phyloP scores from a whole-genome alignment of 2,329 filamentous ascomycete species.

The Penicillium sp. region DNA sequence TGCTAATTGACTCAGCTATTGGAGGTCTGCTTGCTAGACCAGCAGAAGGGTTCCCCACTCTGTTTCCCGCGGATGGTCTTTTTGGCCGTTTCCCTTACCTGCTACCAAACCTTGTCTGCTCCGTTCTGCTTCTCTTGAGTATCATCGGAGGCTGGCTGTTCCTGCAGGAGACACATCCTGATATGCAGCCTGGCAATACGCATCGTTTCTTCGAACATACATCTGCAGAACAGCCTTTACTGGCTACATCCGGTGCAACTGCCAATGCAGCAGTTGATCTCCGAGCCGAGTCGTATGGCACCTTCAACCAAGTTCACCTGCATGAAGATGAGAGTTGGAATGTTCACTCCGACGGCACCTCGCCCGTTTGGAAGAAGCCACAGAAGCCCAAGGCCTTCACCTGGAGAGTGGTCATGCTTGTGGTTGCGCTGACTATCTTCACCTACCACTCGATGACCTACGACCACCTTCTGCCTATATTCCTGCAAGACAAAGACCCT shows the following conservation, averaged over 20 bases:
- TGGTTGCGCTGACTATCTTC: conserved; percentile 84
- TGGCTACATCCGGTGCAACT: conserved; percentile 74
- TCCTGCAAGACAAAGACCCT: conserved; percentile 73
- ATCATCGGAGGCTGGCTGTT: conserved; percentile 80
- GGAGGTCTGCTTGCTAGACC: conserved; percentile 86
- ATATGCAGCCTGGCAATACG: conserved; percentile 65
- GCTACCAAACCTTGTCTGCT: conserved; percentile 86
- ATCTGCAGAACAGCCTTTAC: conserved; percentile 70
- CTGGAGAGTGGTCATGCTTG: conserved; percentile 71
- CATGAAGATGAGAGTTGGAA: conserved; percentile 59
- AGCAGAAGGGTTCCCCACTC: conserved; percentile 69
- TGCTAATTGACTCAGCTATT: conserved; percentile 59
- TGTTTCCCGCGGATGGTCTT: conserved; percentile 69
- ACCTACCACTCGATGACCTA: conserved; percentile 96
- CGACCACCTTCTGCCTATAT: conserved; percentile 89
- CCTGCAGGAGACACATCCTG: conserved; percentile 86
- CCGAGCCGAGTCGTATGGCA: conserved; percentile 78
- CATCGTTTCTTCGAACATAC: conserved; percentile 45
- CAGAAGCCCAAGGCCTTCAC: conserved; percentile 58
- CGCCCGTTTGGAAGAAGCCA: conserved; percentile 42
- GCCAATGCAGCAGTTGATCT: conserved; percentile 74
- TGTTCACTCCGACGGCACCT: conserved; percentile 52
- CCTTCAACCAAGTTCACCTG: conserved; percentile 65
- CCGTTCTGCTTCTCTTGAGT: conserved; percentile 73
- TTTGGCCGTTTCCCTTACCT: conserved; percentile 85